Percentiles rank a stretch among this genome's conserved stretches.
These are phyloP conservation scores for Sugiyamaella grinbergsii DNA, from an alignment of 1,139 yeast genomes.

Conservation along the genomic window DNA sequence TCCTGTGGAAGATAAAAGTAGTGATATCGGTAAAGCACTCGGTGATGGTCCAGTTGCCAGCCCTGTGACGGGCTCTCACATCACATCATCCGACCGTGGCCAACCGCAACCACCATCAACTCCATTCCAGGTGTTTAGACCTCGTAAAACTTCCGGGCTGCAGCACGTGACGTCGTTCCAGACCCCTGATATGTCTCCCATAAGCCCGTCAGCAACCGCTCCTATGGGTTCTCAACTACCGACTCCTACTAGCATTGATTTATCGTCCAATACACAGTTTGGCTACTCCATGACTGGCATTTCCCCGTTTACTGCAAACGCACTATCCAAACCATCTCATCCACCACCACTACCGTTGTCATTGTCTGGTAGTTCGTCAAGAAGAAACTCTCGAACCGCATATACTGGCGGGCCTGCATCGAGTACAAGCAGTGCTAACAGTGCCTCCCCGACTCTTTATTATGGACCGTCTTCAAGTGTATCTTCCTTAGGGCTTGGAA, in stretches of 20 bases:
- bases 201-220: constrained; percentile 26
- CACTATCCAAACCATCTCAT: neutral
- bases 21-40: neutral
- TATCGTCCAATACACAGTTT: neutral
- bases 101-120: constrained; percentile 2
- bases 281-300: constrained; percentile 6
- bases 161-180: constrained; percentile 25
- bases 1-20: neutral
- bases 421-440: neutral
- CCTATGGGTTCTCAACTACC: constrained; percentile 7
- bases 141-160: constrained; percentile 20
- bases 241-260: neutral
- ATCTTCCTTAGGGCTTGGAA: constrained; percentile 34
- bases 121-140: constrained; percentile 14
- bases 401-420: constrained; percentile 6
- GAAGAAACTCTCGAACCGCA: constrained; percentile 16
- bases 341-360: constrained; percentile 16
- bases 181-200: constrained; percentile 34
- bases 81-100: neutral
- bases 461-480: constrained; percentile 36
- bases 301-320: neutral
- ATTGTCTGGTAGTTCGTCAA: constrained; percentile 14
- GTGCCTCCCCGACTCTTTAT: constrained; percentile 25
- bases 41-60: neutral
- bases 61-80: no score